phyloP scores from a whole-genome alignment of 805 yeast species.

The Wickerhamiella kurtzmanii region DNA sequence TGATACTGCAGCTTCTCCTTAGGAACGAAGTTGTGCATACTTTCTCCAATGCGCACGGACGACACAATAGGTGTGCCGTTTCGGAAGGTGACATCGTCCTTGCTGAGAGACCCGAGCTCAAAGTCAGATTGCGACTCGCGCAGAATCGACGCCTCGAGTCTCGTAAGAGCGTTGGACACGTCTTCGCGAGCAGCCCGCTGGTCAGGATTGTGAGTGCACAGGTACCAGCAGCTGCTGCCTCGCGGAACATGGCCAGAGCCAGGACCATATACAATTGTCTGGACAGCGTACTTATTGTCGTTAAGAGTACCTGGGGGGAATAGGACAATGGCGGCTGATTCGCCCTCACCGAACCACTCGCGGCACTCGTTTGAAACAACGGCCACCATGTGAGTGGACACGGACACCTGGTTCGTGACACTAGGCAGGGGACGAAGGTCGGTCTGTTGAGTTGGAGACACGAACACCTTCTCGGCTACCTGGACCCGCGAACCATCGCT shows the following conservation, averaged over 20 bases:
- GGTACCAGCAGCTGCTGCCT: slow-evolving; percentile 86
- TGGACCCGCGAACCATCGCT: slow-evolving; percentile 59
- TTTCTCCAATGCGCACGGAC: slow-evolving; percentile 74
- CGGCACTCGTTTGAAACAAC: slow-evolving; percentile 75
- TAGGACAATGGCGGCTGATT: slow-evolving; percentile 74
- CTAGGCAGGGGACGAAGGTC: slow-evolving; percentile 14
- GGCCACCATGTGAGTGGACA: slow-evolving; percentile 62
- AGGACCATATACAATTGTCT: slow-evolving; percentile 74
- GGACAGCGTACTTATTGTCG: slow-evolving; percentile 61
- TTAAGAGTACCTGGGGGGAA: slow-evolving; percentile 76
- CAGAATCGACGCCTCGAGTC: slow-evolving; percentile 65
- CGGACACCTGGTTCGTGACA: slow-evolving; percentile 25
- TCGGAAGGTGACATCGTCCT: slow-evolving; percentile 40
- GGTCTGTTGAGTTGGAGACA: slow-evolving; percentile 39
- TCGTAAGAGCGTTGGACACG: slow-evolving; percentile 63
- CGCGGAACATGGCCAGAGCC: slow-evolving; percentile 76
- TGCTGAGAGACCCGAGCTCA: slow-evolving; percentile 40
- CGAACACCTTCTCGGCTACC: slow-evolving; percentile 66
- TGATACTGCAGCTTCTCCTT: slow-evolving; percentile 52
- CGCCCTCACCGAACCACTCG: slow-evolving; percentile 84
- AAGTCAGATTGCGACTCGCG: slow-evolving; percentile 60
- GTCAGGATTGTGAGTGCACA: slow-evolving; percentile 56
- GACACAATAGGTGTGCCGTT: slow-evolving; percentile 60
- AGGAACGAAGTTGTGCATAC: slow-evolving; percentile 74
- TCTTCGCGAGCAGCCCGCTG: slow-evolving; percentile 53